phyloP scores from a whole-genome alignment of 306 rosid genomes.

The Geum urbanum region DNA sequence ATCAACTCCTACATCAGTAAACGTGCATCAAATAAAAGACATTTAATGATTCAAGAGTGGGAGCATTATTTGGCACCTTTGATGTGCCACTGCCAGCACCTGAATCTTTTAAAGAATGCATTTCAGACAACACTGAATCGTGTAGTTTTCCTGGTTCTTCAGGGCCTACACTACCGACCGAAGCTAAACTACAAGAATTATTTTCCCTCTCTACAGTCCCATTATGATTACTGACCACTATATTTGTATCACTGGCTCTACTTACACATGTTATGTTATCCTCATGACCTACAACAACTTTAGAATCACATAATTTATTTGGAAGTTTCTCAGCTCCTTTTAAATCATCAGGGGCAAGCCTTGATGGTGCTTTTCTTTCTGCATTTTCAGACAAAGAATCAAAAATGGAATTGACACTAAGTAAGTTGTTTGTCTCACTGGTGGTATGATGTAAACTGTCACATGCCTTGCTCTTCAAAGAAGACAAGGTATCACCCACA shows the following conservation, averaged over 20 bases:
- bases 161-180: slow-evolving; percentile 43
- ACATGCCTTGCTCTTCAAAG: slow-evolving; percentile 51
- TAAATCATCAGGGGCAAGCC: slow-evolving; percentile 22
- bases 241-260: slow-evolving; percentile 46
- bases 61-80: slow-evolving; percentile 29
- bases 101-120: slow-evolving; percentile 40
- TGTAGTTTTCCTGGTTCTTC: slow-evolving; percentile 43
- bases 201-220: slow-evolving; percentile 34
- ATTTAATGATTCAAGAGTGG: slow-evolving; percentile 19
- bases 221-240: slow-evolving; percentile 32
- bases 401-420: slow-evolving; percentile 46
- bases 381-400: slow-evolving; percentile 66
- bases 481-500: slow-evolving; percentile 42
- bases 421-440: slow-evolving; percentile 54
- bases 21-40: slow-evolving; percentile 4
- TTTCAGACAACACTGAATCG: slow-evolving; percentile 37
- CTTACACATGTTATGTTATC: slow-evolving; percentile 56
- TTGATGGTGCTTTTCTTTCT: slow-evolving; percentile 41
- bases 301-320: slow-evolving; percentile 36
- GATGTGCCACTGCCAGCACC: slow-evolving; percentile 31
- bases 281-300: slow-evolving; percentile 49
- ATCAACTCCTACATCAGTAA: slow-evolving; percentile 21
- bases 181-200: slow-evolving; percentile 41
- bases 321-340: slow-evolving; percentile 28
- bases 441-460: slow-evolving; percentile 45